Conservation (phyloP, 2,329 filamentous ascomycete species). For the Talaromyces sp. region DNA sequence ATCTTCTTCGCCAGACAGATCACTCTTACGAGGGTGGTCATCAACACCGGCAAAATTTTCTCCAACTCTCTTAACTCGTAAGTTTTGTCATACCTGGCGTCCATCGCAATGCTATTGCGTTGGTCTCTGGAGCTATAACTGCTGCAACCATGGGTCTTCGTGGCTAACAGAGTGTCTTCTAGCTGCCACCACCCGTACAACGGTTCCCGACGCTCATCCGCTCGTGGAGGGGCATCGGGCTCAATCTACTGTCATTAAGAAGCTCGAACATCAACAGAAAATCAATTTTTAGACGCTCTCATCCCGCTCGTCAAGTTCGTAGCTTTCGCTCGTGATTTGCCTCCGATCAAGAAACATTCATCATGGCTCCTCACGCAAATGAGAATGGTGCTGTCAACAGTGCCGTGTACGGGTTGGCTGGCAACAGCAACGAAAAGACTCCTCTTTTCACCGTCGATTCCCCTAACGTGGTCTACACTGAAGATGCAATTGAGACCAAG, state of each 20-base stretch:
- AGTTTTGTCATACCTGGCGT: constrained; percentile 33
- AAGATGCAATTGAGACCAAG: constrained; percentile 81
- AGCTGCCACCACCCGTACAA: constrained; percentile 95
- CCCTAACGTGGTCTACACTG: constrained; percentile 87
- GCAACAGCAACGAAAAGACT: constrained; percentile 32
- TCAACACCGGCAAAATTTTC: constrained; percentile 82
- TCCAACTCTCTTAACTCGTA: constrained; percentile 97
- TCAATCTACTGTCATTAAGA: constrained; percentile 43
- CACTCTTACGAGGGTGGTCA: constrained; percentile 51
- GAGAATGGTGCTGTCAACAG: constrained; percentile 49
- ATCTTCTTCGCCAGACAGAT: constrained; percentile 24
- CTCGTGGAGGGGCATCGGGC: constrained; percentile 73
- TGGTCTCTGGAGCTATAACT: not conserved
- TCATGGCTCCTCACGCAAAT: constrained; percentile 92
- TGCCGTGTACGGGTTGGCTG: constrained; percentile 50
- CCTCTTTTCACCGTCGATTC: constrained; percentile 80
- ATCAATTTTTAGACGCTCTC: not conserved
- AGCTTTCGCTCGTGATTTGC: constrained; percentile 22
- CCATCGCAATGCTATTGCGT: too few species aligned
- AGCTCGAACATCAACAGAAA: constrained; percentile 14
- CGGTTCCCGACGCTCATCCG: constrained; percentile 80
- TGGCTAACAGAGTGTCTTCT: constrained; percentile 16
- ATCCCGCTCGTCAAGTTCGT: constrained; percentile 45
- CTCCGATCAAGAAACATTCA: constrained; percentile 22
- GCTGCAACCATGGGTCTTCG: constrained; percentile 11